Evolutionary conservation across 768 basidiomycete species (phyloP).

Genomic region (Leccinum broughii): DNA sequence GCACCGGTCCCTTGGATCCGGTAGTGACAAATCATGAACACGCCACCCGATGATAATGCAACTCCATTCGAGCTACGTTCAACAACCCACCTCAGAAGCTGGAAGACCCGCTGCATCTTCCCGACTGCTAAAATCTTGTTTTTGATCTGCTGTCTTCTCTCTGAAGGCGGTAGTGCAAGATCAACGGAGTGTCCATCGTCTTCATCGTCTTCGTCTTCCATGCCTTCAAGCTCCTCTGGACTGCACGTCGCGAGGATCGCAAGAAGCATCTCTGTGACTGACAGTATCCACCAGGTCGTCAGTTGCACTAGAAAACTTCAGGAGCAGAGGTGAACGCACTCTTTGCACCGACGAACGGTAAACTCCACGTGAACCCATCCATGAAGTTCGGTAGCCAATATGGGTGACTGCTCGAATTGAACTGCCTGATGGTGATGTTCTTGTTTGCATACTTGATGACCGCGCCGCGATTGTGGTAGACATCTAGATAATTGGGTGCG

Average conservation of each 20-base stretch:
- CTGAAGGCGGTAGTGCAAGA: constrained; percentile 38
- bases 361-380: constrained; percentile 98
- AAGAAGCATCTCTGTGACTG: constrained; percentile 97
- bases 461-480: constrained; percentile 95
- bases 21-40: not conserved
- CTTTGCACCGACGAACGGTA: constrained; percentile 97
- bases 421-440: constrained; percentile 94
- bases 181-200: constrained; percentile 30
- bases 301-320: not conserved
- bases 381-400: constrained; percentile 99
- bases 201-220: constrained; percentile 42
- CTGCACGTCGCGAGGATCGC: constrained; percentile 93
- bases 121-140: constrained; percentile 94
- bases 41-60: not conserved
- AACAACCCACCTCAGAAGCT: constrained; percentile 72
- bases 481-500: constrained; percentile 96
- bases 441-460: constrained; percentile 98
- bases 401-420: constrained; percentile 75
- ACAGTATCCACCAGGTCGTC: not conserved
- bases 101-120: constrained; percentile 87
- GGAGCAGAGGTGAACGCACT: constrained; percentile 54
- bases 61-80: not conserved
- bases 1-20: not conserved
- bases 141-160: constrained; percentile 78
- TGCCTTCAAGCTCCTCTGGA: constrained; percentile 86